Base-by-base conservation (phyloP, 2,329 filamentous ascomycete genomes). In the Colletotrichum sp. region DNA sequence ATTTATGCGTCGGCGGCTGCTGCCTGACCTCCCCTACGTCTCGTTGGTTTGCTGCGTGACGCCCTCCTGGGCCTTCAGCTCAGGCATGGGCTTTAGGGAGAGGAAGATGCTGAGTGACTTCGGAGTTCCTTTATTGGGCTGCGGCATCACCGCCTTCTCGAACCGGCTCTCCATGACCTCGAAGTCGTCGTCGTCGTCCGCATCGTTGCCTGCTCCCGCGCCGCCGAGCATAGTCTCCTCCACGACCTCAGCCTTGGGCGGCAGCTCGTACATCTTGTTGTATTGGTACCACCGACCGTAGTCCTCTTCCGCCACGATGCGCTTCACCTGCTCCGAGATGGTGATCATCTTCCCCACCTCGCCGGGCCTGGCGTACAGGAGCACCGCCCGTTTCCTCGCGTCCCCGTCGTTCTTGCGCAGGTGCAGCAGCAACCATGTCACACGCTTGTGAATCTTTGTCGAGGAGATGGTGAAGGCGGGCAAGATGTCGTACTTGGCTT, bases 281-380 rank as follows among this genome's bases (percentile, higher is more conserved):
- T 91, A 92, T 81, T 91, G 91, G 75, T 85, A 90, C 87, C 89
- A 92, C 15, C 57, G 67, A 12, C 70, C 87, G 7, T 44, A 62
- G 15, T 57, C 66, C 55, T 86, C 83, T 67, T 88, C 86, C 36
- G 80, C 84, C 69, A 94, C 83, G 63, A 91, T 85, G 30, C 77
- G 76, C 82, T 93, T 93, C 72, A 88, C 89, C 49, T 94, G 92
- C 83, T 95, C 94, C 61, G 89, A 88, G 62, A 95, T 89, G 6
- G 90, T 93, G 79, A 95, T 90, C 80, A 95, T 86, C 83, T 95
- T 96, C 83, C 88, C 88, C 3, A 90, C 88, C 5, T 91, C 89
- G 12, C 82, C 76, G 1, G 88, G 85, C 25, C 88, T 88, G 36
- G 90, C 89, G 79, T 91, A 87, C 22, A 92, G 82, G 52, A 92